Conservation (phyloP, 2,329 filamentous ascomycete genomes). For the Pseudogymnoascus sp. region DNA sequence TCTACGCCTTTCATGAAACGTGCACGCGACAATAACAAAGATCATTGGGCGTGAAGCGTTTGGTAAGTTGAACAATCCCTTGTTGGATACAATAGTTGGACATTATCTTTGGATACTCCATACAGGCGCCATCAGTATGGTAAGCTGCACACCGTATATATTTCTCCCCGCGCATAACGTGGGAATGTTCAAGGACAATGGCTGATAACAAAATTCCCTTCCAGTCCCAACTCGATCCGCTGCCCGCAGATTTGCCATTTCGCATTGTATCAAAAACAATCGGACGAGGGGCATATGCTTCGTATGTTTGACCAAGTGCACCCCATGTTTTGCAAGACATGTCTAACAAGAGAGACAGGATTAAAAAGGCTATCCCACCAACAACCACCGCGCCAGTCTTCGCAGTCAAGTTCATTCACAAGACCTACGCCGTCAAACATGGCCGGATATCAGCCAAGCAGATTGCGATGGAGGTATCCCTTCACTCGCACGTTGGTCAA, state of each 20-base stretch:
- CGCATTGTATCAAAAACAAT: conserved; percentile 94
- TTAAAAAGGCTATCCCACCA: conserved; percentile 82
- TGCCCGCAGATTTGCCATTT: conserved; percentile 81
- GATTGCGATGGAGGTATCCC: conserved; percentile 80
- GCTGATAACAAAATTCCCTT: conserved; percentile 24
- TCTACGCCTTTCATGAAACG: conserved; percentile 19
- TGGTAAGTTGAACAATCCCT: conserved; percentile 20
- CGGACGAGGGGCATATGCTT: conserved; percentile 93
- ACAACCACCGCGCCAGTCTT: conserved; percentile 67
- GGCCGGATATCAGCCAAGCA: conserved; percentile 85
- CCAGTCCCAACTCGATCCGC: conserved; percentile 80
- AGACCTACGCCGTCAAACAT: conserved; percentile 83
- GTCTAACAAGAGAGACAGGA: conserved; percentile 15
- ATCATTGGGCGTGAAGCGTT: conserved; percentile 22
- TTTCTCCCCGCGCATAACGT: background rate
- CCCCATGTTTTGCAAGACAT: conserved; percentile 19
- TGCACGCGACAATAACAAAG: conserved; percentile 21
- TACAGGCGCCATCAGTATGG: conserved; percentile 1
- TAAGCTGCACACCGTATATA: conserved; percentile 2
- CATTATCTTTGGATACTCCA: background rate
- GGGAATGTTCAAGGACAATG: conserved; percentile 7
- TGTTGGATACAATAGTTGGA: conserved; percentile 3
- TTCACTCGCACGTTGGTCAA: conserved; percentile 80
- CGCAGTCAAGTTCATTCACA: conserved; percentile 98
- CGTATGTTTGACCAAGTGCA: conserved; percentile 47